phyloP scores from a whole-genome alignment of 2,329 filamentous ascomycete species.

The Botrytis medusae region DNA sequence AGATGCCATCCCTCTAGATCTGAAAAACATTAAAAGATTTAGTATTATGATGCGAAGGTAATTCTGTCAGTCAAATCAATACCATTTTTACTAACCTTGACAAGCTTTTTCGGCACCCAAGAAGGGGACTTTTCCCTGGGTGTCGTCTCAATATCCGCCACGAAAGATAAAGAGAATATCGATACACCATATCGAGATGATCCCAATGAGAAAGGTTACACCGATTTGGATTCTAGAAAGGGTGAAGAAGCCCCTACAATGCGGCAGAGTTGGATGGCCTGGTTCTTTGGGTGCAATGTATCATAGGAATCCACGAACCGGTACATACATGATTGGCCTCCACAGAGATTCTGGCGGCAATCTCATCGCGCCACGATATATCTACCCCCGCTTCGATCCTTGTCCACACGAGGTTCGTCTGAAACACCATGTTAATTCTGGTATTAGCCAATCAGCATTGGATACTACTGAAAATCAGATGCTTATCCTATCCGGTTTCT shows the following conservation, averaged over 20 bases:
- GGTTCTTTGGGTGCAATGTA: constrained; percentile 22
- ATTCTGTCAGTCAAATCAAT: constrained; percentile 27
- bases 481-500: constrained; percentile 3
- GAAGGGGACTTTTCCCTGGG: constrained; percentile 64
- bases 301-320: constrained; percentile 16
- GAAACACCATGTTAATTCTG: not conserved
- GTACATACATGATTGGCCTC: constrained; percentile 9
- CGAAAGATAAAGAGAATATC: constrained; percentile 29
- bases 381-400: constrained; percentile 11
- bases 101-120: constrained; percentile 73
- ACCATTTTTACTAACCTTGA: constrained; percentile 33
- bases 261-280: constrained; percentile 22
- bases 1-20: constrained; percentile 59
- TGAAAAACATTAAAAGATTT: constrained; percentile 61
- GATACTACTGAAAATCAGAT: not conserved
- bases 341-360: constrained; percentile 6
- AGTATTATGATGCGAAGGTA: constrained; percentile 83
- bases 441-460: not conserved
- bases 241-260: not conserved
- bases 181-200: constrained; percentile 29
- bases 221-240: not conserved
- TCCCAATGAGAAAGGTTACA: constrained; percentile 20
- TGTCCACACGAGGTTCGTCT: not conserved
- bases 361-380: not conserved
- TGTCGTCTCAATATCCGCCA: constrained; percentile 55